Percentiles rank a stretch among this genome's conserved stretches.
These are phyloP conservation scores for Multifurca ochricompacta DNA, from an alignment of 768 basidiomycete genomes.

Conservation along the genomic window DNA sequence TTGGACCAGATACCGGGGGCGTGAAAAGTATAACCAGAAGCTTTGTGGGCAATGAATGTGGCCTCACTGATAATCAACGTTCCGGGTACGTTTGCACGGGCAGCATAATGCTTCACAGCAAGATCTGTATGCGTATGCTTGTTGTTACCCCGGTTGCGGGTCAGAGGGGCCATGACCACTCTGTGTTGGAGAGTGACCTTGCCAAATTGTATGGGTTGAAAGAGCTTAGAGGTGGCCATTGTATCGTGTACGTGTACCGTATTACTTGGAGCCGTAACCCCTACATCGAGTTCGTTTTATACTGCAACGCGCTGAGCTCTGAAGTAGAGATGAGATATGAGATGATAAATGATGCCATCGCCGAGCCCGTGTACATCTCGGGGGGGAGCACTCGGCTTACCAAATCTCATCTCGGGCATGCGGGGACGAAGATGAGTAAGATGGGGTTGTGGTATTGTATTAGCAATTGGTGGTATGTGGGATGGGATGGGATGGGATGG, in stretches of 20 bases:
- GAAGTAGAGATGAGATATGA: too few relatives aligned
- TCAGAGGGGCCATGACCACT: conserved; percentile 47
- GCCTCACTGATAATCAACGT: conserved; percentile 54
- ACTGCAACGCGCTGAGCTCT: too few relatives aligned
- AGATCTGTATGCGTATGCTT: conserved; percentile 32
- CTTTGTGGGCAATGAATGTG: conserved; percentile 42
- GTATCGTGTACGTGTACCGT: background rate
- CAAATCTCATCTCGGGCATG: too few relatives aligned
- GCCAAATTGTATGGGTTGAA: conserved; percentile 41
- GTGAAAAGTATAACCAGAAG: conserved; percentile 34
- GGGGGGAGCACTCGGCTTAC: too few relatives aligned
- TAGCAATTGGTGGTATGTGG: too few relatives aligned
- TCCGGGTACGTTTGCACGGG: conserved; percentile 40
- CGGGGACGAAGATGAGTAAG: too few relatives aligned
- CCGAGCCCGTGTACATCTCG: too few relatives aligned
- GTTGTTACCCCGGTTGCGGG: conserved; percentile 35
- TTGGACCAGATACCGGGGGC: conserved; percentile 44
- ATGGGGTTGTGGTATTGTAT: too few relatives aligned
- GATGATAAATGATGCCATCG: too few relatives aligned
- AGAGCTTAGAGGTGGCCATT: conserved; percentile 27
- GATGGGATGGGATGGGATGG: too few relatives aligned
- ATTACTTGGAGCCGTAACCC: background rate
- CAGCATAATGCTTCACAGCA: conserved; percentile 39
- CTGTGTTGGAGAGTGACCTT: conserved; percentile 37
- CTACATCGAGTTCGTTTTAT: background rate